phyloP scores from a whole-genome alignment of 2,329 filamentous ascomycete genomes.

The Furcasterigmium furcatum region DNA sequence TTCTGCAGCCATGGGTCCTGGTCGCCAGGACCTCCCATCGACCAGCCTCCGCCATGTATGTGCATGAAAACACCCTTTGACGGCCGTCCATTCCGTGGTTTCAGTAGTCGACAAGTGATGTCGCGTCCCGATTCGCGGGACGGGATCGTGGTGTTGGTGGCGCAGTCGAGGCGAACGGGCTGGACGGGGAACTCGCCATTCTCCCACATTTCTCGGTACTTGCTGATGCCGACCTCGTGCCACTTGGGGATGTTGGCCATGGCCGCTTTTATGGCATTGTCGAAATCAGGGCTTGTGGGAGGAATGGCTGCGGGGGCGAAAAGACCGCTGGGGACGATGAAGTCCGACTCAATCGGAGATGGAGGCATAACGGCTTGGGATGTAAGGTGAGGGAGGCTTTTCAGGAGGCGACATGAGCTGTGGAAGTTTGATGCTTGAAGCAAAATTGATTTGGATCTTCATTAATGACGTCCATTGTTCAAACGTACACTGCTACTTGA shows the following conservation, averaged over 20 bases:
- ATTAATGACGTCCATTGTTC: too few relatives aligned
- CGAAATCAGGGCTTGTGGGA: neutral
- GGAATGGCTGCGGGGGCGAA: neutral
- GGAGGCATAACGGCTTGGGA: neutral
- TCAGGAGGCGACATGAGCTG: too few relatives aligned
- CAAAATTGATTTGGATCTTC: too few relatives aligned
- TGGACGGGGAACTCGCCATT: neutral
- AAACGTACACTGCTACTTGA: too few relatives aligned
- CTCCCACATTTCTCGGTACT: neutral
- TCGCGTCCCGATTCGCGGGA: neutral
- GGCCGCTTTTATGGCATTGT: neutral
- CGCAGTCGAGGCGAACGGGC: neutral
- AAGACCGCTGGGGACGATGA: neutral
- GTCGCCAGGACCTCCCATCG: neutral
- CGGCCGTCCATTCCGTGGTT: neutral
- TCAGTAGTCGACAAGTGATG: neutral
- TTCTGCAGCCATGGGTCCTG: constrained; percentile 1
- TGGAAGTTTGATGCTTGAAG: too few relatives aligned
- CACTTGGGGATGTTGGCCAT: neutral
- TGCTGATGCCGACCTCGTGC: neutral
- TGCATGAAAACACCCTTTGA: neutral
- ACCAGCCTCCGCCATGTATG: constrained; percentile 1
- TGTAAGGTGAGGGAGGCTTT: too few relatives aligned
- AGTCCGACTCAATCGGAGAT: neutral
- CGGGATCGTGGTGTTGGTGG: neutral